A percentile compares a stretch with the other conserved stretches of the same genome.
phyloP scores from a whole-genome alignment of 345 rosid genomes.

The Eucalyptus brandiana region DNA sequence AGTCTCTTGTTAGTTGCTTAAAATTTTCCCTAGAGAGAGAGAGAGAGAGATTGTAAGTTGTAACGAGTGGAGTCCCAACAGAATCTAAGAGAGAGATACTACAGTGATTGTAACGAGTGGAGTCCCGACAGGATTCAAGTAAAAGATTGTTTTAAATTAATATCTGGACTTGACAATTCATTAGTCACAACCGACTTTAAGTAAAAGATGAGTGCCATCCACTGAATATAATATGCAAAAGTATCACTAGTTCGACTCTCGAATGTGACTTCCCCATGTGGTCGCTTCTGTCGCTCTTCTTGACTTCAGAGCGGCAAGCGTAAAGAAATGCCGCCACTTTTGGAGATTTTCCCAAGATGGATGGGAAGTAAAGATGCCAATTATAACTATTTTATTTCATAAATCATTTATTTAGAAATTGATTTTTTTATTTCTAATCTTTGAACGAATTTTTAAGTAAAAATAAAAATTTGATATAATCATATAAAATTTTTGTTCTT shows the following conservation, averaged over 20 bases:
- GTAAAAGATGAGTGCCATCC: neutral
- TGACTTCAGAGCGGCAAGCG: neutral
- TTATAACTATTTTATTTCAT: no score
- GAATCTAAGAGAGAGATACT: neutral
- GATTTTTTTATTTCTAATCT: no score
- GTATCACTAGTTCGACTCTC: neutral
- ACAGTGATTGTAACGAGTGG: neutral
- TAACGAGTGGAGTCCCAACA: neutral
- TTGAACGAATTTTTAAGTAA: fast-evolving
- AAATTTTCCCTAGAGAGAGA: neutral
- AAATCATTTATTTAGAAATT: no score
- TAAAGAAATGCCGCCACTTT: neutral
- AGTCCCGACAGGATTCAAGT: neutral
- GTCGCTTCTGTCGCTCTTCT: neutral
- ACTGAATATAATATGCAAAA: neutral
- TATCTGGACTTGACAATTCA: no score
- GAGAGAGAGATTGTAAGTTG: no score
- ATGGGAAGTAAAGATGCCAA: neutral
- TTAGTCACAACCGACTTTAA: no score
- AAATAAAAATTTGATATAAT: no score
- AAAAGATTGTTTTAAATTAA: neutral
- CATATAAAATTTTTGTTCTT: no score
- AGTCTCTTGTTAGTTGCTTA: neutral
- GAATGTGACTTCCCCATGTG: neutral
- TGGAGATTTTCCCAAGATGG: neutral